phyloP scores from a whole-genome alignment of 2,329 filamentous ascomycete genomes.

The Cladosporium sp. region DNA sequence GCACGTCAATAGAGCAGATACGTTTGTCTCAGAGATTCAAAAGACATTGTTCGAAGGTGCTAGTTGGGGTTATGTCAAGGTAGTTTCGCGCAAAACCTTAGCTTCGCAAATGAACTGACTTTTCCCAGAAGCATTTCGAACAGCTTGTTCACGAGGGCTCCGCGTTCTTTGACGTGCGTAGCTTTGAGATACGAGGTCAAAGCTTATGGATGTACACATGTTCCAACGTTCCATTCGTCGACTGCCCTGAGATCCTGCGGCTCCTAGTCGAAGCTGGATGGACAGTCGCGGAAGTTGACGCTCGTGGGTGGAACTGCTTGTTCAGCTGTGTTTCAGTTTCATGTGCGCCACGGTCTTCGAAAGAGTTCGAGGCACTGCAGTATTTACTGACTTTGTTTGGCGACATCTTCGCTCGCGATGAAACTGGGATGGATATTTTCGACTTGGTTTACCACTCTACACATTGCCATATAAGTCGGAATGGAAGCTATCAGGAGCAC shows the following conservation, averaged over 20 bases:
- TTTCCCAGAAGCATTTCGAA: not conserved
- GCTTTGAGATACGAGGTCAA: not conserved
- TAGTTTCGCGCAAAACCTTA: too few species aligned
- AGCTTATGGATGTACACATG: not conserved
- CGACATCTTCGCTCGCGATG: not conserved
- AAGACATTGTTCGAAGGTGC: not conserved
- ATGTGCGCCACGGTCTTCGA: not conserved
- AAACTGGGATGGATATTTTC: not conserved
- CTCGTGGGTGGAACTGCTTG: not conserved
- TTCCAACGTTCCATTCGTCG: too few species aligned
- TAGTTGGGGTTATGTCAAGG: too few species aligned
- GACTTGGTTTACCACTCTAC: not conserved
- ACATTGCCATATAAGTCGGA: accelerated
- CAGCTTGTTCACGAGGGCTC: not conserved
- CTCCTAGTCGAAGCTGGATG: not conserved
- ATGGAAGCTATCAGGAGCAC: not conserved
- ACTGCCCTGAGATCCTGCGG: not conserved
- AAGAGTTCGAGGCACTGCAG: not conserved
- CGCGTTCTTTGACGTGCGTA: not conserved
- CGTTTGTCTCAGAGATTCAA: not conserved
- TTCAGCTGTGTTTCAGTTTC: not conserved
- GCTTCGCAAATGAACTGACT: not conserved
- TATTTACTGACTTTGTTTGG: not conserved
- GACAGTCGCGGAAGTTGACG: not conserved
- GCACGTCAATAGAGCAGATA: too few species aligned